These are phyloP conservation scores for Harringtonia lauricola DNA, from an alignment of 2,329 filamentous ascomycete species.

Conservation along the genomic window DNA sequence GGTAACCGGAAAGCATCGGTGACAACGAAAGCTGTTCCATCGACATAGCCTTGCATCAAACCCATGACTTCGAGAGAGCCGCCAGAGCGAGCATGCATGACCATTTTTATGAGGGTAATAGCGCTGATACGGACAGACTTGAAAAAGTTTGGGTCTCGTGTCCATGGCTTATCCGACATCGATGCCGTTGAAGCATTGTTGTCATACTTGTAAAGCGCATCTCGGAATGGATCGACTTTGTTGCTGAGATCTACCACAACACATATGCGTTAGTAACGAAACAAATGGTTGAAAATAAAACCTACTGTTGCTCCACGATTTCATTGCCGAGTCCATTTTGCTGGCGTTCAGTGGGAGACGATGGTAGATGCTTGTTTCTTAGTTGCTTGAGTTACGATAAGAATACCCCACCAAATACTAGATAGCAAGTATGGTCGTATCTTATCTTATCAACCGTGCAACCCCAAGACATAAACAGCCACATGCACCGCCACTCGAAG, in stretches of 20 bases:
- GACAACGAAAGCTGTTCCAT: conserved; percentile 75
- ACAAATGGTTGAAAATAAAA: neutral
- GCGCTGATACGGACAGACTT: conserved; percentile 88
- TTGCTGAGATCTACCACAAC: conserved; percentile 67
- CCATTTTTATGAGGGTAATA: conserved; percentile 94
- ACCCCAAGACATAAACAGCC: too few species aligned
- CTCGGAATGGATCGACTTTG: conserved; percentile 72
- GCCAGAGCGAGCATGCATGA: conserved; percentile 95
- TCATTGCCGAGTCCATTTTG: too few species aligned
- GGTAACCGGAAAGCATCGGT: conserved; percentile 90
- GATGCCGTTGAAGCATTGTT: conserved; percentile 55
- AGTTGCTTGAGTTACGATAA: too few species aligned
- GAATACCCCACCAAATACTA: too few species aligned
- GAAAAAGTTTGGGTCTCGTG: conserved; percentile 72
- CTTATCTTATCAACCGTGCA: too few species aligned
- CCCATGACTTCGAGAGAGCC: conserved; percentile 94
- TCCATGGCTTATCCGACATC: conserved; percentile 61
- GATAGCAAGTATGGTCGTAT: too few species aligned
- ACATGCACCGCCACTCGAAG: neutral
- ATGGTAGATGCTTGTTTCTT: too few species aligned
- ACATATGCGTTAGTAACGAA: neutral
- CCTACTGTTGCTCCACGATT: too few species aligned
- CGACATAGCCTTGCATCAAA: conserved; percentile 90
- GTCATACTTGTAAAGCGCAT: conserved; percentile 85
- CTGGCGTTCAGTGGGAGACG: too few species aligned